phyloP scores from a whole-genome alignment of 352 stramenopile genomes.

The Phytophthora fragariaefolia region DNA sequence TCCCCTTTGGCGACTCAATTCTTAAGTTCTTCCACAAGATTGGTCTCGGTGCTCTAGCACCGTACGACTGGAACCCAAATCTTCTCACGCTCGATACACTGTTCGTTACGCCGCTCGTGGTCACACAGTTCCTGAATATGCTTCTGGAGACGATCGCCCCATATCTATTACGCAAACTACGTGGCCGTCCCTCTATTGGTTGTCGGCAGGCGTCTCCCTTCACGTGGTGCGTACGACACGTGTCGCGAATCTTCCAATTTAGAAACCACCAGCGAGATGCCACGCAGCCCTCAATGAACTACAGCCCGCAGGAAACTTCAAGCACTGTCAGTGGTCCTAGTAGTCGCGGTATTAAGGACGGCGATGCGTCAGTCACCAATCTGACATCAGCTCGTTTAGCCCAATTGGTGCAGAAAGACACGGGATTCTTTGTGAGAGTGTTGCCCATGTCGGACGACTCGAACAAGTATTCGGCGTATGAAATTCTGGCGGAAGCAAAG shows the following conservation, averaged over 20 bases:
- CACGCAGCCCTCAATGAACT: slow-evolving; percentile 10
- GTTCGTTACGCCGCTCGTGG: slow-evolving; percentile 89
- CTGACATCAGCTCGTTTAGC: slow-evolving; percentile 73
- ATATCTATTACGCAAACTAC: slow-evolving; percentile 82
- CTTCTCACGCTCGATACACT: slow-evolving; percentile 85
- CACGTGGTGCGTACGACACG: slow-evolving; percentile 54
- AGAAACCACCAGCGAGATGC: slow-evolving; percentile 33
- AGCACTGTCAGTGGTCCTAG: slow-evolving; percentile 12
- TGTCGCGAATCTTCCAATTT: slow-evolving; percentile 50
- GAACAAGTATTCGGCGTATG: slow-evolving; percentile 89
- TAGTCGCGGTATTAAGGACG: slow-evolving; percentile 26
- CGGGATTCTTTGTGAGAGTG: slow-evolving; percentile 70
- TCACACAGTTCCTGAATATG: slow-evolving; percentile 91
- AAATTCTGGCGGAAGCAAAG: slow-evolving; percentile 86
- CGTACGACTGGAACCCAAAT: slow-evolving; percentile 76
- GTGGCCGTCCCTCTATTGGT: slow-evolving; percentile 62
- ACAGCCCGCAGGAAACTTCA: slow-evolving; percentile 19
- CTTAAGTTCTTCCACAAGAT: slow-evolving; percentile 59
- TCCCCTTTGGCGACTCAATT: slow-evolving; percentile 83
- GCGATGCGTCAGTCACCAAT: slow-evolving; percentile 32
- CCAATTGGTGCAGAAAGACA: slow-evolving; percentile 72
- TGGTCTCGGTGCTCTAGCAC: slow-evolving; percentile 59
- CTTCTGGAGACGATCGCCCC: slow-evolving; percentile 87
- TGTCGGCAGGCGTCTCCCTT: slow-evolving; percentile 71
- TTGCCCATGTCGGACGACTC: slow-evolving; percentile 79